These are phyloP conservation scores for Aureobasidium sp. DNA, from an alignment of 2,329 filamentous ascomycete genomes.

Conservation along the genomic window DNA sequence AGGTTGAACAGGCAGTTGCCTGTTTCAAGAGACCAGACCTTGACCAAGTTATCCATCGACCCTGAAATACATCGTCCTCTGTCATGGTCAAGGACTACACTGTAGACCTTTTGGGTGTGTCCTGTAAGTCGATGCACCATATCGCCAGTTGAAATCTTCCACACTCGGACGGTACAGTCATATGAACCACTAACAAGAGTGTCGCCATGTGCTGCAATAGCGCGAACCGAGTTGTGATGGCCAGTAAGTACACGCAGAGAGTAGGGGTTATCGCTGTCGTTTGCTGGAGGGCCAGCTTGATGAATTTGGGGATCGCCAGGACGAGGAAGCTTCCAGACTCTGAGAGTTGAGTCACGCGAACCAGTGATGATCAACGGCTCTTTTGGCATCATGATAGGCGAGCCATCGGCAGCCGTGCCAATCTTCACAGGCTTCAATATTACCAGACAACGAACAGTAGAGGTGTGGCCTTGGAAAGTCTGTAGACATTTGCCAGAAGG, in stretches of 20 bases:
- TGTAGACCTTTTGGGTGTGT: conserved; percentile 91
- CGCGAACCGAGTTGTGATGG: conserved; percentile 87
- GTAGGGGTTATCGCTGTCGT: conserved; percentile 78
- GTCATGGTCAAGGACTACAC: conserved; percentile 84
- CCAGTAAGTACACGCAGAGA: conserved; percentile 82
- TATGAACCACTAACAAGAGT: conserved; percentile 97
- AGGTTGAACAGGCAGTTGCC: conserved; percentile 80
- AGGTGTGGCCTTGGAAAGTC: conserved; percentile 95
- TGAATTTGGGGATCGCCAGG: conserved; percentile 69
- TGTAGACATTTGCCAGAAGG: conserved; percentile 87
- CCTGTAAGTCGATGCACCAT: conserved; percentile 74
- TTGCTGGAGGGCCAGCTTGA: conserved; percentile 66
- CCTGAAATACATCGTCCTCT: conserved; percentile 95
- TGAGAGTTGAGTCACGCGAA: conserved; percentile 84
- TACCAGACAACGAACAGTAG: conserved; percentile 89
- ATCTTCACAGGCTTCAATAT: conserved; percentile 82
- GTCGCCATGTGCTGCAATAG: conserved; percentile 89
- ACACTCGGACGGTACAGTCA: conserved; percentile 88
- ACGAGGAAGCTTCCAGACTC: conserved; percentile 89
- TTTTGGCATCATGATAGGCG: conserved; percentile 79
- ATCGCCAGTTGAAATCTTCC: conserved; percentile 95
- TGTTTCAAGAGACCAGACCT: conserved; percentile 91
- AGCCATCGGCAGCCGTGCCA: conserved; percentile 61
- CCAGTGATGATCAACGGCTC: conserved; percentile 96
- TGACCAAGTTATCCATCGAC: conserved; percentile 96